Evolutionary conservation across 495 filamentous ascomycete species (phyloP), one percentile per base, ranked within the genome.

Genomic region (Recurvomyces mirabilis): DNA sequence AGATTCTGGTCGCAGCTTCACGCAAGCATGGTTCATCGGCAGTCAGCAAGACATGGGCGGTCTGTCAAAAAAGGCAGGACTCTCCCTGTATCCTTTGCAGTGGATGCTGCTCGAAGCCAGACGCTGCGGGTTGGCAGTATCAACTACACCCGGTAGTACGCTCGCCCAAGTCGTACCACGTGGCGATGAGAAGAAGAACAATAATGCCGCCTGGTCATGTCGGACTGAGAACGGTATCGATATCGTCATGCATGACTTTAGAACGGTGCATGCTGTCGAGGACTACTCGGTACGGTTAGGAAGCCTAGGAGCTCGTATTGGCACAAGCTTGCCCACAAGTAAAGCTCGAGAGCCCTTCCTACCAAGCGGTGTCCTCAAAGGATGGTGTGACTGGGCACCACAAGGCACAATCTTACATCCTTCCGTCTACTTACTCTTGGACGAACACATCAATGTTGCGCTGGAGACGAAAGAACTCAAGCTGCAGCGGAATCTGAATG

Each of bases 61-160:
- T 1, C 30, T 35, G 5, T 41, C 57, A 5, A 53, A 46, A 34
- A 53, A 55, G n/a, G 59, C 59, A 40, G 60, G 60, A 12, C 46
- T 63, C 7, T 55, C 56, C 24, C 53, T 63, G 10, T 63, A 63
- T 36, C 60, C 60, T 9, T 45, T 63, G 18, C 60, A 63, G 45
- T 63, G 60, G 60, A 62, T 63, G 59, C 36, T 63, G 22, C 29
- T 58, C 17, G 60, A 63, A 44, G 57, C 57, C 38, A 46, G 33
- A 10, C 17, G 30, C 14, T 47, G 44, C 19, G 59, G 59, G 5
- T 43, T 62, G 5, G 21, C n/a, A n/a, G n/a, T n/a, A n/a, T n/a
- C n/a, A n/a, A n/a, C n/a, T n/a, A n/a, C n/a, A n/a, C n/a, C n/a
- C n/a, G n/a, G n/a, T n/a, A n/a, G n/a, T n/a, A n/a, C n/a, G n/a